Conservation (phyloP, 169 alveolate species). For the Theileria orientalis region DNA sequence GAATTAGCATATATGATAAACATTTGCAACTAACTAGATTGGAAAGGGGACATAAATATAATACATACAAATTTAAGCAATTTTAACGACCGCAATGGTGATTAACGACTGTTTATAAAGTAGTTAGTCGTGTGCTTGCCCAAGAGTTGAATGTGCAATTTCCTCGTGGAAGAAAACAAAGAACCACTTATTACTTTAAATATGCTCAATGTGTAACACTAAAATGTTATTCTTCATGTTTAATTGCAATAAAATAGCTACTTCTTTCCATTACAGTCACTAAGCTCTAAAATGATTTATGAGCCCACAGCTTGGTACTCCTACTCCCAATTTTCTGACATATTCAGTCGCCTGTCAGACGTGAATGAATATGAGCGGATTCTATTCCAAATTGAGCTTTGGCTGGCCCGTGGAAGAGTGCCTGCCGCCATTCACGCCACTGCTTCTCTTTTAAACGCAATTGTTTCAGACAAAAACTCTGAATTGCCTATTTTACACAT, state of each 20-base stretch:
- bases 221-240: neutral
- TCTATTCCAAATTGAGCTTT: conserved; percentile 50
- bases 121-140: no score
- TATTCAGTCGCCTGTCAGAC: conserved; percentile 37
- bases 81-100: no score
- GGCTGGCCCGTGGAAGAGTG: conserved; percentile 56
- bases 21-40: no score
- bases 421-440: conserved; percentile 64
- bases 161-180: no score
- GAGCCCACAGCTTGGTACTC: conserved; percentile 66
- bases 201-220: neutral
- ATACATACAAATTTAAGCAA: no score
- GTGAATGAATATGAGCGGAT: conserved; percentile 36
- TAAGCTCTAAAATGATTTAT: conserved; percentile 10
- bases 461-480: conserved; percentile 32
- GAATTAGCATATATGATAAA: no score
- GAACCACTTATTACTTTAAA: no score
- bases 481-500: conserved; percentile 11
- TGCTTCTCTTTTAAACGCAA: conserved; percentile 31
- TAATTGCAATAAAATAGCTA: neutral
- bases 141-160: no score
- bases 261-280: neutral
- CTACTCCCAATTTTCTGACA: conserved; percentile 40
- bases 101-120: no score
- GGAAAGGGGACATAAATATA: no score